A percentile compares a stretch with the other conserved stretches of the same genome.
Conservation (phyloP, 768 basidiomycete species). For the Russula brevipes region DNA sequence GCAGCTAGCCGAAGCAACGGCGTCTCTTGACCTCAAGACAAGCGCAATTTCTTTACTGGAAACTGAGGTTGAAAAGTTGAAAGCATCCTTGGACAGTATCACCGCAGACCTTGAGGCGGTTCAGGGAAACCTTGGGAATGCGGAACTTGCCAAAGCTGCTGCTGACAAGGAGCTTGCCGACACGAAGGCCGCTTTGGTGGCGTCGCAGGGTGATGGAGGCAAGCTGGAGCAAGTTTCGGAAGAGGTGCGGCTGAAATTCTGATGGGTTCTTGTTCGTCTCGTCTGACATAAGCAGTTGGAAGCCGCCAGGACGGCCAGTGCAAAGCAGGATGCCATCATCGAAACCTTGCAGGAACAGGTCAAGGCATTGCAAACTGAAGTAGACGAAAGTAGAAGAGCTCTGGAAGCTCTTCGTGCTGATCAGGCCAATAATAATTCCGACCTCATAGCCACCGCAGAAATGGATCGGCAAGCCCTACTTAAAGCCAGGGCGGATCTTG, state of each 20-base stretch:
- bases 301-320: slow-evolving; percentile 39
- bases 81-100: slow-evolving; percentile 45
- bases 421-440: slow-evolving; percentile 40
- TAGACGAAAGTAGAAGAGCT: slow-evolving; percentile 46
- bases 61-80: slow-evolving; percentile 44
- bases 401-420: slow-evolving; percentile 47
- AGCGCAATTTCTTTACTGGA: slow-evolving; percentile 50
- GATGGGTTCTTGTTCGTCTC: not conserved
- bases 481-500: slow-evolving; percentile 59
- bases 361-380: slow-evolving; percentile 45
- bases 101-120: slow-evolving; percentile 48
- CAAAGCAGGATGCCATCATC: slow-evolving; percentile 43
- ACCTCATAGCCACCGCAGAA: slow-evolving; percentile 46
- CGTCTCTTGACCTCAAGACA: slow-evolving; percentile 50
- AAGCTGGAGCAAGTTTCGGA: slow-evolving; percentile 41
- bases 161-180: slow-evolving; percentile 47
- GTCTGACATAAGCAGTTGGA: slow-evolving; percentile 42
- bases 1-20: slow-evolving; percentile 57
- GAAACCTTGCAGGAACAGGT: slow-evolving; percentile 48
- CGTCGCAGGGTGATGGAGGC: slow-evolving; percentile 31
- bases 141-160: slow-evolving; percentile 45
- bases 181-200: slow-evolving; percentile 39
- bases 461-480: slow-evolving; percentile 59
- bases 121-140: slow-evolving; percentile 37
- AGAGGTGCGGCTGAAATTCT: slow-evolving; percentile 44